A percentile compares a stretch with the other conserved stretches of the same genome.
phyloP scores from a whole-genome alignment of 2,329 filamentous ascomycete species.

The Penicillium hesseltinei region DNA sequence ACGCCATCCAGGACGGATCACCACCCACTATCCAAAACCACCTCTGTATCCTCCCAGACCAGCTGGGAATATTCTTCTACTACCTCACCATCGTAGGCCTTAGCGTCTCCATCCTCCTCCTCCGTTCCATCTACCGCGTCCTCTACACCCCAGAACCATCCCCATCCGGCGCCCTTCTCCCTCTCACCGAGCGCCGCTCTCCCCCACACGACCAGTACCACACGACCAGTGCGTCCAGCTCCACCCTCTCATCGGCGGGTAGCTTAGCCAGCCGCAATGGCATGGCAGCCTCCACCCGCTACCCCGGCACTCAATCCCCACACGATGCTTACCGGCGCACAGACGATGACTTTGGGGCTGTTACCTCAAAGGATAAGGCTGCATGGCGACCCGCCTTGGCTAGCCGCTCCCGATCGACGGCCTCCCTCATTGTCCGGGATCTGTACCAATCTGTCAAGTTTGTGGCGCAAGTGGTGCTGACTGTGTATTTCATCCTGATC shows the following conservation, averaged over 20 bases:
- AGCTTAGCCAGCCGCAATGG: conserved; percentile 31
- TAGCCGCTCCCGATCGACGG: conserved; percentile 30
- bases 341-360: conserved; percentile 18
- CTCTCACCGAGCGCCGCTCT: conserved; percentile 30
- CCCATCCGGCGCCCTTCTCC: conserved; percentile 26
- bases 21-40: conserved; percentile 74
- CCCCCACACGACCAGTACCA: conserved; percentile 24
- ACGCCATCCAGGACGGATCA: conserved; percentile 23
- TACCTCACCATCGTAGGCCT: conserved; percentile 66
- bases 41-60: conserved; percentile 85
- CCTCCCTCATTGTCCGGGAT: conserved; percentile 55
- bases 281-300: conserved; percentile 21
- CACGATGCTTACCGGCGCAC: conserved; percentile 24
- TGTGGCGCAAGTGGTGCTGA: conserved; percentile 62
- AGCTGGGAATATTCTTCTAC: conserved; percentile 76
- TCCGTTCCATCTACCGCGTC: conserved; percentile 43
- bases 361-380: conserved; percentile 30
- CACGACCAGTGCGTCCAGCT: conserved; percentile 35
- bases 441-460: conserved; percentile 61
- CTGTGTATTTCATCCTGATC: conserved; percentile 66
- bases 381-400: conserved; percentile 22
- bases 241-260: conserved; percentile 27
- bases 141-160: conserved; percentile 21
- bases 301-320: conserved; percentile 17
- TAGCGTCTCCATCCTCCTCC: conserved; percentile 49